These are phyloP conservation scores for Penicillium sp. DNA, from an alignment of 2,329 filamentous ascomycete species.

Conservation along the genomic window DNA sequence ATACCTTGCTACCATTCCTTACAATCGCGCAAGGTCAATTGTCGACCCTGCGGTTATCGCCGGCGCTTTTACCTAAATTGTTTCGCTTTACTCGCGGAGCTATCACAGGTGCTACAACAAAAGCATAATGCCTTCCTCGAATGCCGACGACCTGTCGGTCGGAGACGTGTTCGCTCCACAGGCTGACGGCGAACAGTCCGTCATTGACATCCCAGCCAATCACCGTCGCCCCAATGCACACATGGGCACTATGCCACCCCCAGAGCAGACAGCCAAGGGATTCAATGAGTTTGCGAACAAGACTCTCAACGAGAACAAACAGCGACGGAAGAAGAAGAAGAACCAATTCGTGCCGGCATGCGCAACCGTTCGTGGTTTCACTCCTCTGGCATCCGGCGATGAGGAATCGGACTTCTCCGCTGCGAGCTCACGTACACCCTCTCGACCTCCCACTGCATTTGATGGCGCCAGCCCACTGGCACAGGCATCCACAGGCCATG, in stretches of 20 bases:
- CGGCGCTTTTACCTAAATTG: conserved; percentile 2
- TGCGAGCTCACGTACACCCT: conserved; percentile 31
- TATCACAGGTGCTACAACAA: not conserved
- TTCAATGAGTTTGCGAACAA: conserved; percentile 32
- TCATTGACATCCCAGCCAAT: conserved; percentile 25
- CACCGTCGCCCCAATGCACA: conserved; percentile 28
- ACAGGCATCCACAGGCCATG: conserved; percentile 58
- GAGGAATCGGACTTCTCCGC: conserved; percentile 49
- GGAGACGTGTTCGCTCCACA: conserved; percentile 43
- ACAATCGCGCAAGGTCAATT: conserved; percentile 13
- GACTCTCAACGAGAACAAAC: conserved; percentile 29
- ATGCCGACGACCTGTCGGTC: conserved; percentile 38
- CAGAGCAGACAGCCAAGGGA: conserved; percentile 16
- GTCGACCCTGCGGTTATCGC: conserved; percentile 8
- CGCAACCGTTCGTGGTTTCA: conserved; percentile 47
- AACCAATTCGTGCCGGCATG: conserved; percentile 32
- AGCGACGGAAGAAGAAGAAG: conserved; percentile 44
- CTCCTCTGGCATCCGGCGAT: conserved; percentile 43
- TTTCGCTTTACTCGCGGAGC: not conserved
- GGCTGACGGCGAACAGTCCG: conserved; percentile 33
- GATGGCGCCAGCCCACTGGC: conserved; percentile 49
- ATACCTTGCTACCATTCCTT: conserved; percentile 16
- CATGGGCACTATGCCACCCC: conserved; percentile 29
- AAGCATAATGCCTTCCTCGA: conserved; percentile 25
- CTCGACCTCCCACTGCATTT: conserved; percentile 18